Percentiles rank a stretch among this genome's conserved stretches.
phyloP scores from a whole-genome alignment of 73 alveolate genomes.

The Uronychia setigera region DNA sequence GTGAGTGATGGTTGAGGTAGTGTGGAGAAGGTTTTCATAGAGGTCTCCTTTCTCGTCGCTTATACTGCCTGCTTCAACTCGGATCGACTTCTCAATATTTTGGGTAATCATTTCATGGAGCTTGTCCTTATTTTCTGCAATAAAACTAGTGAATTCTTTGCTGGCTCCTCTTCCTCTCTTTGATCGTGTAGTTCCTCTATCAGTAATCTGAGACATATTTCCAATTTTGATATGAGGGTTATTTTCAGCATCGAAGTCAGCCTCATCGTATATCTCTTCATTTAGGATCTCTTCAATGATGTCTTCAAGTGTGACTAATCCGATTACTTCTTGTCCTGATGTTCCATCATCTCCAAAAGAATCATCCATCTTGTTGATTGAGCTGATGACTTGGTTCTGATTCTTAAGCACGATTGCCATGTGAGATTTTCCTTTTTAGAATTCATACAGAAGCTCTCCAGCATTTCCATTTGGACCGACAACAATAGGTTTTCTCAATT shows the following conservation, averaged over 20 bases:
- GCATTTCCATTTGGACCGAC: conserved; percentile 45
- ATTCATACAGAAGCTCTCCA: conserved; percentile 38
- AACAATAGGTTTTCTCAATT: conserved; percentile 48
- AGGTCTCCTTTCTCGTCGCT: too few relatives aligned
- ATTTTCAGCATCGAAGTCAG: conserved; percentile 29
- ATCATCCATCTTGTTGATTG: background rate
- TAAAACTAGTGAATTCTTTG: too few relatives aligned
- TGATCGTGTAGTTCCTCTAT: too few relatives aligned
- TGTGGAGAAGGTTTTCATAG: too few relatives aligned
- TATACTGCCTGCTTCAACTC: too few relatives aligned
- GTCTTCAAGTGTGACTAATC: conserved; percentile 49
- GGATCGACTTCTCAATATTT: too few relatives aligned
- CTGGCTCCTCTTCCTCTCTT: too few relatives aligned
- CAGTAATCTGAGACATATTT: background rate
- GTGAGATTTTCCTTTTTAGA: conserved; percentile 66
- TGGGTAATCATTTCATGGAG: too few relatives aligned
- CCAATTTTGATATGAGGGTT: conserved; percentile 1
- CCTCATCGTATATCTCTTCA: conserved; percentile 34
- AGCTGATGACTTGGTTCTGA: conserved; percentile 2
- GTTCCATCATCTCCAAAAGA: background rate
- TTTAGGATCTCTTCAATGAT: conserved; percentile 30
- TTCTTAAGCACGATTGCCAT: conserved; percentile 60
- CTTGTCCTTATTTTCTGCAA: too few relatives aligned
- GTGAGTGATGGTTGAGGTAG: too few relatives aligned
- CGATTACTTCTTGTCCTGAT: conserved; percentile 10